Evolutionary conservation across 345 rosid species (phyloP).

Genomic region (Corymbia maculata): DNA sequence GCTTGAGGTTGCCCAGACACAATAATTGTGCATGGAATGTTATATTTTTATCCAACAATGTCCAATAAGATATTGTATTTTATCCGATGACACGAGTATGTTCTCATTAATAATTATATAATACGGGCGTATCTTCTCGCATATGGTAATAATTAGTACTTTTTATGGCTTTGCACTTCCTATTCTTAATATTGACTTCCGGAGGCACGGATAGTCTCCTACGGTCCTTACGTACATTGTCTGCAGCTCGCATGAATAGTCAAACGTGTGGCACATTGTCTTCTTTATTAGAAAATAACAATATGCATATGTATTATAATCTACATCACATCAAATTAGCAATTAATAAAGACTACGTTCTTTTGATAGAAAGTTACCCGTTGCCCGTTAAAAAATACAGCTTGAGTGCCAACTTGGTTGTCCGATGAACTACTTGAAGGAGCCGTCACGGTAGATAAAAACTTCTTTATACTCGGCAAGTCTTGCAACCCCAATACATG

Average conservation of each 20-base stretch:
- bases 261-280: too few relatives aligned
- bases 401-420: neutral
- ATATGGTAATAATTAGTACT: neutral
- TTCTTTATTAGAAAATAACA: too few relatives aligned
- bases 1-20: too few relatives aligned
- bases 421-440: neutral
- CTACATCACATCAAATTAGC: neutral
- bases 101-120: neutral
- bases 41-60: neutral
- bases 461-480: neutral
- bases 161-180: neutral
- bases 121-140: neutral
- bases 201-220: neutral
- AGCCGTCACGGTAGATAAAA: fast-evolving
- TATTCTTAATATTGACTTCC: neutral
- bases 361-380: neutral
- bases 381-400: neutral
- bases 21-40: neutral
- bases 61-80: neutral
- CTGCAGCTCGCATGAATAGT: too few relatives aligned
- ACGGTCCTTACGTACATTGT: neutral
- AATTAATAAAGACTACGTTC: too few relatives aligned
- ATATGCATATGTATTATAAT: too few relatives aligned
- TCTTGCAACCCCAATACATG: neutral
- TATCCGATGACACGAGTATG: neutral